Evolutionary conservation across 257 asterid genomes (phyloP), one percentile per base, ranked within the genome.

Genomic region (Jacaranda mimosifolia): DNA sequence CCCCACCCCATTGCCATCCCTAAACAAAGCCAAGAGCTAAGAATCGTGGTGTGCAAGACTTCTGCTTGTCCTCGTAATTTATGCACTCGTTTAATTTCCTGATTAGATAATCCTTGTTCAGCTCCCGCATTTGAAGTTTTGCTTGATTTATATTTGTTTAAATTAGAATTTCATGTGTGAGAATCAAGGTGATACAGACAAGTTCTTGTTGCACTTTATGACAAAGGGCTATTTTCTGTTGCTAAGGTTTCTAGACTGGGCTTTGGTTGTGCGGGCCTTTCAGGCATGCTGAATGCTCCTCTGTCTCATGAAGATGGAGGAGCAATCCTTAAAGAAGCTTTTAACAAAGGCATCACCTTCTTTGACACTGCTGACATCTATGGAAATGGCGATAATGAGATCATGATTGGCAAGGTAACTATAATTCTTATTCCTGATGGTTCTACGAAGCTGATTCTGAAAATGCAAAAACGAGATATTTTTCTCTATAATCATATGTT

Each of bases 341-440:
- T 85, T 40, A 5, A 57, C 17, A 85, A 60, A 45, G 91, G 95
- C 52, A 67, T 90, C 63, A 87, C 92, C 3, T 82, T 86, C 69
- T 85, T 87, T n/a, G 92, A 87, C 83, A 84, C 91, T 3, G 68
- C 92, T 1, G 87, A 89, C 45, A 0, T 82, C 3, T 89, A 89
- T 48, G 92, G 92, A 7, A 5, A 45, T 10, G 73, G 80, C 45
- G 71, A 85, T 38, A 89, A 87, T 19, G 92, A 89, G 83, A 81
- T 75, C 68, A 74, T 86, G 89, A 73, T 87, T 7, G 94, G 88
- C 76, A 87, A 89, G 91, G 94, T 81, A 78, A 57, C 63, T 5
- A 26, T 26, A 26, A 26, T 26, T 26, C 32, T 26, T 26, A 26
- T 26, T 26, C 32, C 32, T 26, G 32, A 26, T 26, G 32, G 32